Conservation (phyloP, 1,139 yeast genomes). For the Wickerhamomyces sp. region DNA sequence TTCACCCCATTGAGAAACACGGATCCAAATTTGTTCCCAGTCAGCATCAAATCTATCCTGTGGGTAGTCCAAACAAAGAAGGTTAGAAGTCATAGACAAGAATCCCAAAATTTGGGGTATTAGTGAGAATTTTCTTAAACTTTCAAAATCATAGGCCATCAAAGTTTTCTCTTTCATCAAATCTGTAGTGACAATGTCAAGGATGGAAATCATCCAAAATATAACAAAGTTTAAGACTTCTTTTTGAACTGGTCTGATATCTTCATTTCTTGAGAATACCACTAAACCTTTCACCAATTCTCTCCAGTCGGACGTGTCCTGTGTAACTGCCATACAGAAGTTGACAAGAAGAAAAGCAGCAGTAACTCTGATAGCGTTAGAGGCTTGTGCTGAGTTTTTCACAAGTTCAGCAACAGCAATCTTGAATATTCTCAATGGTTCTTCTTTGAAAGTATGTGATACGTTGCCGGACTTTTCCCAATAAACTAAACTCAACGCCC, state of each 20-base stretch:
- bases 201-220: constrained; percentile 3
- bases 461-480: not conserved
- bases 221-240: constrained; percentile 1
- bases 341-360: not conserved
- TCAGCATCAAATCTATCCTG: constrained; percentile 25
- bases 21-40: constrained; percentile 32
- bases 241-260: constrained; percentile 3
- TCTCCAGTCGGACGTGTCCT: constrained; percentile 2
- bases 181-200: constrained; percentile 5
- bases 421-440: not conserved
- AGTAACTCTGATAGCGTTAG: not conserved
- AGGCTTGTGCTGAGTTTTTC: not conserved
- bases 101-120: constrained; percentile 4
- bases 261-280: not conserved
- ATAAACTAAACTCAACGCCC: constrained; percentile 9
- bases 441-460: not conserved
- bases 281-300: not conserved
- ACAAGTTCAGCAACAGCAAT: constrained; percentile 1
- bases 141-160: constrained; percentile 6
- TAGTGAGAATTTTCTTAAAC: constrained; percentile 1
- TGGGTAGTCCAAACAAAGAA: constrained; percentile 5
- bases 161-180: constrained; percentile 6
- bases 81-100: constrained; percentile 5
- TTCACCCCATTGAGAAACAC: constrained; percentile 27
- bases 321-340: constrained; percentile 1